phyloP scores from a whole-genome alignment of 805 yeast genomes.

The Ogataea minuta region DNA sequence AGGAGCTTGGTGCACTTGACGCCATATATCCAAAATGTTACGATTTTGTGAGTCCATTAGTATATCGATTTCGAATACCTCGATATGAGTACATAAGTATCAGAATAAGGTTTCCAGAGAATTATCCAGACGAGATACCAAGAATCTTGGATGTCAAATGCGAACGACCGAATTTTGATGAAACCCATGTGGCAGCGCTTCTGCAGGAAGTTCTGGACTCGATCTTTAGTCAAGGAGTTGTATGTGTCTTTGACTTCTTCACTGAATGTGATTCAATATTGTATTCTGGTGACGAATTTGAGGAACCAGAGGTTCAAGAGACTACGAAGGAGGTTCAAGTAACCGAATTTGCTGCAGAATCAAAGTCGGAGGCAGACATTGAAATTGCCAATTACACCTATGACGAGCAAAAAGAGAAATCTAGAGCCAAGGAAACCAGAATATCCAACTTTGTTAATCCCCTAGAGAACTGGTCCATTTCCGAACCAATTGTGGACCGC shows the following conservation, averaged over 20 bases:
- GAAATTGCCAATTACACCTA: constrained; percentile 21
- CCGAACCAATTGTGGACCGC: constrained; percentile 79
- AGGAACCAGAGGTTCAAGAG: constrained; percentile 1
- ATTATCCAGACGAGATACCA: constrained; percentile 70
- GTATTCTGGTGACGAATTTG: constrained; percentile 32
- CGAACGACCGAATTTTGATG: constrained; percentile 34
- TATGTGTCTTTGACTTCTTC: constrained; percentile 76
- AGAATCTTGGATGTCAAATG: constrained; percentile 53
- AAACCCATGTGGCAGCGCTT: constrained; percentile 45
- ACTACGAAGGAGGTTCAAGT: neutral
- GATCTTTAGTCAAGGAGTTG: constrained; percentile 59
- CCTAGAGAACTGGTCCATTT: constrained; percentile 69
- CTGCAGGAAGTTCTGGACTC: constrained; percentile 53
- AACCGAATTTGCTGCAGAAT: neutral
- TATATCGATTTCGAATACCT: constrained; percentile 54
- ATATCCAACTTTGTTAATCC: constrained; percentile 36
- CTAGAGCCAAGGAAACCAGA: constrained; percentile 19
- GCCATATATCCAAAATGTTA: constrained; percentile 80
- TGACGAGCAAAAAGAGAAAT: constrained; percentile 30
- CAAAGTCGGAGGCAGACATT: neutral
- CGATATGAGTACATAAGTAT: constrained; percentile 58
- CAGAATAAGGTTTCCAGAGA: constrained; percentile 68
- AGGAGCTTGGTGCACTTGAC: constrained; percentile 79
- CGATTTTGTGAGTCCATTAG: constrained; percentile 36
- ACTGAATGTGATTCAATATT: constrained; percentile 61